Evolutionary conservation across 176 grass and related monocot genomes (phyloP), one percentile per base, ranked within the genome.

Genomic region (Hordeum marinum): DNA sequence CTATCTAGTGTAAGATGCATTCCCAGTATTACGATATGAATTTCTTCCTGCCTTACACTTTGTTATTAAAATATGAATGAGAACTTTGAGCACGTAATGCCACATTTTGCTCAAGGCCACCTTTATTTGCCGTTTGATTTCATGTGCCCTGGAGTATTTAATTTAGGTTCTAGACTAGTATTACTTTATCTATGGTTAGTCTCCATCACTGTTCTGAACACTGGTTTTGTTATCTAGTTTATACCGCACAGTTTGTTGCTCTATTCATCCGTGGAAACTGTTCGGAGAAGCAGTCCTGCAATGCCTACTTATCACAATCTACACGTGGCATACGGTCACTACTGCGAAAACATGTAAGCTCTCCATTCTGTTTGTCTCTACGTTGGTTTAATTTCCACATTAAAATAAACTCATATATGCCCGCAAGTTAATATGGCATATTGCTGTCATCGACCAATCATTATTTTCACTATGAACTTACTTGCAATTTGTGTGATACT

Each of bases 231-330:
- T 1, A 68, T 66, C 46, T 85, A 99, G 96, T 99, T 84, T 91
- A 82, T 94, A 96, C 93, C 3, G 27, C 91, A 43, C 93, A 99
- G 80, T 99, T 99, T 96, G 90, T 99, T 87, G 93, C 72, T 32
- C 88, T 99, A 52, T 99, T 99, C 32, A 64, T 99, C 26, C 79
- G 86, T 62, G 91, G 87, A 36, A 83, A 85, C 21, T 83, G 55
- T 80, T 81, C 64, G 80, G 84, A 92, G 52, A 95, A 88, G 43
- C 72, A 80, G 27, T 89, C 96, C 8, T 94, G 91, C 62, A 95
- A 76, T 85, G 96, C 96, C 26, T 99, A 92, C 69, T 70, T 99
- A 54, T 96, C 96, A 75, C 94, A 89, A 79, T 99, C 96, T 40
- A 99, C 93, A 20, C 78, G 90, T 67, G 92, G 93, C 75, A 77